phyloP scores from a whole-genome alignment of 1,284 basidiomycete species.

The Tremellales sp. region DNA sequence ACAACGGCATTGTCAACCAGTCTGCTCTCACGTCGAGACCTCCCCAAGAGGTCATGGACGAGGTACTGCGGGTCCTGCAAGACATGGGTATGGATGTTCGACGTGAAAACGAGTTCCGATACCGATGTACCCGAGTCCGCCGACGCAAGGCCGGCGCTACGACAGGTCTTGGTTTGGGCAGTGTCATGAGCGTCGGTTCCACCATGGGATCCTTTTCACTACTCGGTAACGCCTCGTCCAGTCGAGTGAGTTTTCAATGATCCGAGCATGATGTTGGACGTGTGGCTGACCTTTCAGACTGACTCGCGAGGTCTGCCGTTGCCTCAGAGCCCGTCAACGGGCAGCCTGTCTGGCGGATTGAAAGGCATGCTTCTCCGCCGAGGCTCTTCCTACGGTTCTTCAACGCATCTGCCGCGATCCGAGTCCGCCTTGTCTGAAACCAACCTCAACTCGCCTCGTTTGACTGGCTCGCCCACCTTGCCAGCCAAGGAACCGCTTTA shows the following conservation, averaged over 20 bases:
- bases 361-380: conserved; percentile 79
- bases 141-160: conserved; percentile 57
- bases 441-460: conserved; percentile 11
- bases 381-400: conserved; percentile 74
- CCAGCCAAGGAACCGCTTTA: conserved; percentile 60
- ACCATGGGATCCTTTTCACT: conserved; percentile 69
- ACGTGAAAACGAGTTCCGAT: conserved; percentile 82
- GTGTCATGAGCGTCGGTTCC: conserved; percentile 48
- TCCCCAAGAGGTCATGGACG: conserved; percentile 81
- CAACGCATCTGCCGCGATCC: conserved; percentile 29
- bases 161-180: conserved; percentile 39
- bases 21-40: conserved; percentile 79
- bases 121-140: conserved; percentile 71
- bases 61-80: conserved; percentile 72
- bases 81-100: conserved; percentile 89
- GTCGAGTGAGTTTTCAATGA: conserved; percentile 60
- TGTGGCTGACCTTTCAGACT: conserved; percentile 53
- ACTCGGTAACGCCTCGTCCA: conserved; percentile 70
- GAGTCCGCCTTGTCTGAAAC: conserved; percentile 27
- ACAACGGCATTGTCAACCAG: conserved; percentile 90
- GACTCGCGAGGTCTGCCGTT: conserved; percentile 77
- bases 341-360: conserved; percentile 60
- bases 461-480: conserved; percentile 1
- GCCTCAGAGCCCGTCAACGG: conserved; percentile 64
- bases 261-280: conserved; percentile 4